Evolutionary conservation across 2,329 filamentous ascomycete genomes (phyloP), one percentile per base, ranked within the genome.

Genomic region (Exophiala calicioides): DNA sequence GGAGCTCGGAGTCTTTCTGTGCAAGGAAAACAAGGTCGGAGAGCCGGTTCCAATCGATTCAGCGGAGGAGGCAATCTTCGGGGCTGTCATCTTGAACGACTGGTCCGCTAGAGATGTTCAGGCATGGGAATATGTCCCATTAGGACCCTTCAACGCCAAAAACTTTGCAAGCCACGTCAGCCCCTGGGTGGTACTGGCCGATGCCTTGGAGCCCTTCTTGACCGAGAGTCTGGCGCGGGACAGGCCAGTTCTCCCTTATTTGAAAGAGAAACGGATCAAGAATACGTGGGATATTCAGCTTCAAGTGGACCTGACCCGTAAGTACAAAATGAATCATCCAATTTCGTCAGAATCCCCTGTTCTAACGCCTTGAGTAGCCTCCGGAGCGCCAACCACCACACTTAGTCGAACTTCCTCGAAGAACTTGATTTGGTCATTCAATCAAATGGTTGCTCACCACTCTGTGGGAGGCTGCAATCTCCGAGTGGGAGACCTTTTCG

Each of bases 91-190:
- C 46, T 79, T 94, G 75, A 94, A 94, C 58, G 88, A 94, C 67
- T 94, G 88, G 88, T 88, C 84, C 44, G 88, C 88, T 3, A 74
- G 88, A 53, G 88, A 93, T 58, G 84, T 93, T 38, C 88, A 94
- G 63, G 78, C 79, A 0, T 93, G 86, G 86, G 88, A 94, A 66
- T 90, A 90, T 57, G 77, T 90, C 6, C 88, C 88, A 0, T 70
- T 91, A 5, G 88, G 88, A 0, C 88, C 88, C 0, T 91, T 93
- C 70, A 90, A 88, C 52, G 76, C 81, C 18, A 93, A 94, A 76
- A 91, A 90, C 65, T 91, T 93, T 61, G 85, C 77, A 3, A 87
- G 86, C 0, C 86, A 79, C 0, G 85, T 93, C 57, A 86, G 82
- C 50, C 79, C 86, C 0, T 93, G 88, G 88, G 80, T 93, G 1